Conservation (phyloP, 1,284 basidiomycete genomes). For the Macrocystidia cucumis region DNA sequence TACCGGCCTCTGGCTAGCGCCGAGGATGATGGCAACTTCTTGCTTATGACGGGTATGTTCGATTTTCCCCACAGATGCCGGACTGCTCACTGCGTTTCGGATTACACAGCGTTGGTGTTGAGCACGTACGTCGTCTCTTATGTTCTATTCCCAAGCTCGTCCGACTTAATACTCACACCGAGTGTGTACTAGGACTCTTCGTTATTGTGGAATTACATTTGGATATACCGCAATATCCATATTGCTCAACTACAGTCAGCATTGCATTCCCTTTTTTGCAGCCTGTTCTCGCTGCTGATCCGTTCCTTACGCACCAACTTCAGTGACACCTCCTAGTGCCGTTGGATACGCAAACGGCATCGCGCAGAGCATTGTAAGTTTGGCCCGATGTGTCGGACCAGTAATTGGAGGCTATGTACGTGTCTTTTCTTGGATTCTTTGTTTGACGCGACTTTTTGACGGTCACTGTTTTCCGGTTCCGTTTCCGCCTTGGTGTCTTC, state of each 20-base stretch:
- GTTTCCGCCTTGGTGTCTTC: slow-evolving; percentile 6
- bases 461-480: background rate
- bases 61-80: slow-evolving; percentile 6
- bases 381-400: slow-evolving; percentile 72
- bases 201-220: slow-evolving; percentile 74
- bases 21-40: slow-evolving; percentile 50
- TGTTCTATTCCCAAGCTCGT: slow-evolving; percentile 2
- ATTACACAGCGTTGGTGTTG: slow-evolving; percentile 44
- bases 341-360: slow-evolving; percentile 76
- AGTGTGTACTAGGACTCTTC: slow-evolving; percentile 68
- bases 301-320: no score
- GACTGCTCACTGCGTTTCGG: slow-evolving; percentile 9
- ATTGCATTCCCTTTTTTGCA: slow-evolving; percentile 1
- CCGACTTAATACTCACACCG: slow-evolving; percentile 10
- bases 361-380: slow-evolving; percentile 77
- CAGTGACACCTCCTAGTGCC: slow-evolving; percentile 74
- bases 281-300: slow-evolving; percentile 6
- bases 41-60: slow-evolving; percentile 64
- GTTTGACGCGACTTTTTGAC: no score
- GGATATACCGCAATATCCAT: slow-evolving; percentile 74
- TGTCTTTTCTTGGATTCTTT: slow-evolving; percentile 13
- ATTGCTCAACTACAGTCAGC: slow-evolving; percentile 73
- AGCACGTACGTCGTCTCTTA: slow-evolving; percentile 54
- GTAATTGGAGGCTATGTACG: slow-evolving; percentile 72
- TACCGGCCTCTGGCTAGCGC: slow-evolving; percentile 63